Base-by-base conservation (phyloP, 495 filamentous ascomycete species). In the Ramalina intermedia region DNA sequence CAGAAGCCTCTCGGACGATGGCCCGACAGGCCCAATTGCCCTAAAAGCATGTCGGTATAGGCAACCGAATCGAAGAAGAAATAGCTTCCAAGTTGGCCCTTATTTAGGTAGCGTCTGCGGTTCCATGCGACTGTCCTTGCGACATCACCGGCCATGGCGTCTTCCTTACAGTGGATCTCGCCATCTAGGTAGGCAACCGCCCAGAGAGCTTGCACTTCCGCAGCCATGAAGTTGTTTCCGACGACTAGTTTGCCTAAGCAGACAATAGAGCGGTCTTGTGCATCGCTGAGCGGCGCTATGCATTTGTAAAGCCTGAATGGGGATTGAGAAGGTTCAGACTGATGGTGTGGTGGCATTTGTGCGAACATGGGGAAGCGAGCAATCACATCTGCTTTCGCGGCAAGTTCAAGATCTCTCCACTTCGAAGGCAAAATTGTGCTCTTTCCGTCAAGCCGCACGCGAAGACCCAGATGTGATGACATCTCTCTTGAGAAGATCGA, bases 131-230 rank as follows among this genome's bases (percentile, higher is more conserved):
- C 57, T 21, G 58, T 66, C 29, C 59, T 46, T 6, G 64, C 64
- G 13, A 70, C 55, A 17, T 69, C 58, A 16, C 49, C 35, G 48
- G 65, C 59, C 55, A 60, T 65, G 26, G 58, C 51, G n/a, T 53
- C 54, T 23, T 23, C 23, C 26, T 63, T 47, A 37, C 43, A 24
- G 20, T n/a, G 18, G 6, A 70, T 42, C 2, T 58, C 56, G 8
- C 61, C 60, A 46, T 73, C 68, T 17, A 68, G 59, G 38, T 62
- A 66, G 5, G 66, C 67, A 37, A 62, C 58, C 6, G 64, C 63
- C 62, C 65, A 72, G 13, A 71, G 56, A 8, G 69, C 58, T 55
- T 72, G 70, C 14, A 57, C 58, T 52, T 69, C 65, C 27, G 67
- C 64, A 20, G 54, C 55, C 50, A 63, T 65, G 52, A 69, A 68